Conservation (phyloP, 202 grass and related monocot genomes). For the Tripidium arundinaceum region DNA sequence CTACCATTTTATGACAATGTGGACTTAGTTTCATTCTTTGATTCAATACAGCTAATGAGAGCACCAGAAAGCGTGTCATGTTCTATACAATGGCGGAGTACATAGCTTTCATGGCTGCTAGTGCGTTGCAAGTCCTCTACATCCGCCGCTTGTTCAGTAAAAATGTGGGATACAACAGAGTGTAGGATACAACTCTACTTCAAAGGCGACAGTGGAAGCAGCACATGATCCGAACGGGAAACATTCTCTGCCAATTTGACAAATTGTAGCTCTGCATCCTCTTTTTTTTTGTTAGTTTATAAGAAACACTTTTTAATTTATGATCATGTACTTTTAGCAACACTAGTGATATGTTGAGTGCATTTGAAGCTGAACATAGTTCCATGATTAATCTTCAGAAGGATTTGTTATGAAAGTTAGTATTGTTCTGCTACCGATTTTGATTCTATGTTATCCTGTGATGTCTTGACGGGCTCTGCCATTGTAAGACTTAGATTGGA, state of each 20-base stretch:
- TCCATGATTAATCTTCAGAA: slow-evolving; percentile 36
- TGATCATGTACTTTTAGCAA: slow-evolving; percentile 37
- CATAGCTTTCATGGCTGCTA: slow-evolving; percentile 67
- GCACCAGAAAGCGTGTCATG: slow-evolving; percentile 80
- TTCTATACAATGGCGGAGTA: slow-evolving; percentile 89
- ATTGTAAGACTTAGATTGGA: neutral
- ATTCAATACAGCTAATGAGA: slow-evolving; percentile 81
- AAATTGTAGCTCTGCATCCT: slow-evolving; percentile 30
- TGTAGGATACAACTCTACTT: slow-evolving; percentile 46
- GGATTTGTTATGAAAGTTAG: neutral
- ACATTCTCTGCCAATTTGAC: slow-evolving; percentile 13
- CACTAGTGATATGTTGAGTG: slow-evolving; percentile 29
- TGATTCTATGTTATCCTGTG: neutral
- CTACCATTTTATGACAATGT: neutral
- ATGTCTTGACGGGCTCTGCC: neutral
- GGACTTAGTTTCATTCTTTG: slow-evolving; percentile 28
- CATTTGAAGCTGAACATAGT: slow-evolving; percentile 38
- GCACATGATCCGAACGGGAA: slow-evolving; percentile 19
- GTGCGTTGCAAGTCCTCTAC: slow-evolving; percentile 81
- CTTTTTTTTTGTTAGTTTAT: slow-evolving; percentile 29
- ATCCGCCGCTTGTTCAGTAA: slow-evolving; percentile 92
- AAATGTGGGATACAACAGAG: slow-evolving; percentile 84
- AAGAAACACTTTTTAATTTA: slow-evolving; percentile 34
- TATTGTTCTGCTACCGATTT: neutral
- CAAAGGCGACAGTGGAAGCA: slow-evolving; percentile 1